These are phyloP conservation scores for Nothophoma quercina DNA, from an alignment of 2,329 filamentous ascomycete genomes.

Conservation along the genomic window DNA sequence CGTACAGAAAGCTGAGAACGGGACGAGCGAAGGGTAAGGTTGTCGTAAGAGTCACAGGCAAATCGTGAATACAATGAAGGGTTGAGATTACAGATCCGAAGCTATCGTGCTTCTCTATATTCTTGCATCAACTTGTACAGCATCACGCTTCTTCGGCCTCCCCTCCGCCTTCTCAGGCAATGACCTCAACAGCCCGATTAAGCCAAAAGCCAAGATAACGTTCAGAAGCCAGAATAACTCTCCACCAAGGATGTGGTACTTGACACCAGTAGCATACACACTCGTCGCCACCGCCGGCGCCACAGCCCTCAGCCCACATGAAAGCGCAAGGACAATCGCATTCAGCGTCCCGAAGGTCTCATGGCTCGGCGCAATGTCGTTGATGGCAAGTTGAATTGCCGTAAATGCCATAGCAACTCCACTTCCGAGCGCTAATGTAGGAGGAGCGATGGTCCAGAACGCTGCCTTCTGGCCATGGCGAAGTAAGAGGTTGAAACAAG, in stretches of 20 bases:
- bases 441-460: conserved; percentile 66
- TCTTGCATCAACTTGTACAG: too few species aligned
- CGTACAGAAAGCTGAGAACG: conserved; percentile 63
- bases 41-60: conserved; percentile 44
- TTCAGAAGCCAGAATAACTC: conserved; percentile 72
- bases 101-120: too few species aligned
- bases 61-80: neutral
- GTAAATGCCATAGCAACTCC: conserved; percentile 76
- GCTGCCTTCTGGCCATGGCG: conserved; percentile 51
- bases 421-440: conserved; percentile 62
- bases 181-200: conserved; percentile 24
- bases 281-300: conserved; percentile 71
- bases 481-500: conserved; percentile 66
- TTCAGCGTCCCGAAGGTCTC: conserved; percentile 75
- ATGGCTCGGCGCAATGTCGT: conserved; percentile 73
- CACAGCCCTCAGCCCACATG: conserved; percentile 69
- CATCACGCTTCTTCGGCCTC: conserved; percentile 3
- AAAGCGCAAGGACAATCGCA: conserved; percentile 68
- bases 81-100: neutral
- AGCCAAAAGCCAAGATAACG: conserved; percentile 38
- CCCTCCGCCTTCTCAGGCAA: conserved; percentile 40
- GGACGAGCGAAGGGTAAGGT: conserved; percentile 66
- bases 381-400: conserved; percentile 74
- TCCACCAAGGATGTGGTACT: conserved; percentile 67
- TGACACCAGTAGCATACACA: conserved; percentile 72